Base-by-base conservation (phyloP, 495 filamentous ascomycete species). In the Hypoxylon intermedium region DNA sequence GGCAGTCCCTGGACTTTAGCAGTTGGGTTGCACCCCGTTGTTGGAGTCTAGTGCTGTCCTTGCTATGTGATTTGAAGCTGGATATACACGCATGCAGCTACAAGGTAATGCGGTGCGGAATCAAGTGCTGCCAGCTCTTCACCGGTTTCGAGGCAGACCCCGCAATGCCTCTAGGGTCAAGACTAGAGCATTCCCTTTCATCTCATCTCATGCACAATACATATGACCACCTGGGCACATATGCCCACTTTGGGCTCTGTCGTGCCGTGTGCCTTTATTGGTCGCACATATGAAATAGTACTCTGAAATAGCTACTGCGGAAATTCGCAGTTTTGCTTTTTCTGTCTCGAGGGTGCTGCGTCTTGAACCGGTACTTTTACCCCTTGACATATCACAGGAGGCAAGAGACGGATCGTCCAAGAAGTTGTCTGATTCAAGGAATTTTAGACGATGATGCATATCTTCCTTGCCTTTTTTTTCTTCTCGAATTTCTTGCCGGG, bases 1-100 rank as follows among this genome's bases (percentile, higher is more conserved):
- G 62, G 45, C 28, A 38, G 23, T 52, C 62, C 62, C 51, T 59
- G 55, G 23, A 53, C n/a, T 5, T 20, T 11, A 63, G 49, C 37
- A 40, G 3, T 26, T 38, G 24, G 56, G 62, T 65, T 60, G 45
- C 34, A 65, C 62, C 50, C 56, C 50, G 56, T 65, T 30, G 56
- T 60, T 65, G 51, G 55, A 65, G 56, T 43, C 45, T 59, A 58
- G 31, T 34, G 40, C 46, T 38, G 52, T 55, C 38, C 21, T 20
- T n/a, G n/a, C 33, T 40, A 16, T 23, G 37, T 43, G 53, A 47
- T 47, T 31, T 47, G 12, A 19, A 47, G 43, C 34, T 41, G 15
- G 21, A 48, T 16, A 16, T 51, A 26, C 41, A 20, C 36, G 26
- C 41, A 20, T 38, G 26, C 19, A 24, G 6, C 18, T 50, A 50